Conservation (phyloP, 1,284 basidiomycete species). For the Moniliophthora roreri region DNA sequence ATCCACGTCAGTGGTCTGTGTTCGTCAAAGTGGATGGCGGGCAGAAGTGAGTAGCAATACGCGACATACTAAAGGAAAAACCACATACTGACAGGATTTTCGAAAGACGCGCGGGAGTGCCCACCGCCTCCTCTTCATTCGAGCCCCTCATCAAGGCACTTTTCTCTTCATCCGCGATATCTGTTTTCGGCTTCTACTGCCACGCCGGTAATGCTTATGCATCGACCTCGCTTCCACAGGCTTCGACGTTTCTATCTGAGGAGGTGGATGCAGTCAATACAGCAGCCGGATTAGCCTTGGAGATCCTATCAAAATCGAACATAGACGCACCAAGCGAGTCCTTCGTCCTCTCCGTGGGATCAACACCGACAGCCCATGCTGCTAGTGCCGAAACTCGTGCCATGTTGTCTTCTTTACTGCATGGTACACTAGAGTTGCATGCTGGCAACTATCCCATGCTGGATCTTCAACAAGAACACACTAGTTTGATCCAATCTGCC, state of each 20-base stretch:
- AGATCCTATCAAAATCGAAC: slow-evolving; percentile 38
- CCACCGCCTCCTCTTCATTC: slow-evolving; percentile 54
- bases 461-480: slow-evolving; percentile 83
- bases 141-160: slow-evolving; percentile 52
- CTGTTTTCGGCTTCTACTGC: slow-evolving; percentile 82
- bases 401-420: slow-evolving; percentile 46
- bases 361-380: slow-evolving; percentile 85
- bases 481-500: slow-evolving; percentile 56
- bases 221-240: slow-evolving; percentile 64
- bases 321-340: slow-evolving; percentile 35
- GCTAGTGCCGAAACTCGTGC: slow-evolving; percentile 54
- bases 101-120: slow-evolving; percentile 78
- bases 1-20: slow-evolving; percentile 60
- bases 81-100: not conserved
- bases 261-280: slow-evolving; percentile 74
- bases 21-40: slow-evolving; percentile 85
- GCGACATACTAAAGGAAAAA: not conserved
- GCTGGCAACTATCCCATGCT: slow-evolving; percentile 85
- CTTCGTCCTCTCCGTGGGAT: slow-evolving; percentile 78
- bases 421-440: slow-evolving; percentile 71
- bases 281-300: slow-evolving; percentile 61
- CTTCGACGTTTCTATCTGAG: slow-evolving; percentile 63
- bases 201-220: slow-evolving; percentile 80
- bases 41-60: slow-evolving; percentile 56
- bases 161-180: slow-evolving; percentile 53